A percentile compares a stretch with the other conserved stretches of the same genome.
Conservation (phyloP, 129 eudicot species). For the Centella asiatica region DNA sequence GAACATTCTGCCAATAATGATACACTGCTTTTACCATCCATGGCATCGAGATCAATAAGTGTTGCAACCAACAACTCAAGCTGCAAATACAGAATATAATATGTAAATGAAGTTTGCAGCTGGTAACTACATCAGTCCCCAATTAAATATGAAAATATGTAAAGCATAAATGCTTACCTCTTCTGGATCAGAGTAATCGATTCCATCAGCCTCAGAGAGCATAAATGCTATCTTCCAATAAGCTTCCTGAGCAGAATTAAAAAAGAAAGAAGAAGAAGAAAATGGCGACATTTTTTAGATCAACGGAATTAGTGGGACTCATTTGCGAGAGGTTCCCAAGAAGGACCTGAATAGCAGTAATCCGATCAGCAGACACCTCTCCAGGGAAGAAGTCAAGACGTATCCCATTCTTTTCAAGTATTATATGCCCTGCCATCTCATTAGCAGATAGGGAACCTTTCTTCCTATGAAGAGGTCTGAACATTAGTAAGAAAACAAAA, state of each 20-base stretch:
- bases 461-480: conserved; percentile 37
- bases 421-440: conserved; percentile 42
- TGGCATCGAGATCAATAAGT: conserved; percentile 95
- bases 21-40: conserved; percentile 95
- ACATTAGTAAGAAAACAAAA: conserved; percentile 11
- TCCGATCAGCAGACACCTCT: conserved; percentile 71
- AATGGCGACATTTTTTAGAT: conserved; percentile 5
- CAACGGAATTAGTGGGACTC: conserved; percentile 7
- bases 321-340: conserved; percentile 5
- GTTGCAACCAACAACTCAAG: conserved; percentile 89
- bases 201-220: conserved; percentile 90
- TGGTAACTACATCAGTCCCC: neutral
- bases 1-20: conserved; percentile 84
- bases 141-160: neutral
- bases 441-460: conserved; percentile 35
- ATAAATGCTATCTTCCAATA: conserved; percentile 84
- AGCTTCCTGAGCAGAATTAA: conserved; percentile 59
- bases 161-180: conserved; percentile 38
- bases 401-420: conserved; percentile 90
- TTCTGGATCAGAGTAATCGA: conserved; percentile 93
- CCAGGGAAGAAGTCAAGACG: conserved; percentile 65
- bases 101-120: conserved; percentile 1
- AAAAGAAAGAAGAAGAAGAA: too few species aligned
- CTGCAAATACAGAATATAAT: conserved; percentile 35
- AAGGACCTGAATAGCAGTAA: conserved; percentile 75